Base-by-base conservation (phyloP, 176 grass and related monocot species). In the Raddia distichophylla region DNA sequence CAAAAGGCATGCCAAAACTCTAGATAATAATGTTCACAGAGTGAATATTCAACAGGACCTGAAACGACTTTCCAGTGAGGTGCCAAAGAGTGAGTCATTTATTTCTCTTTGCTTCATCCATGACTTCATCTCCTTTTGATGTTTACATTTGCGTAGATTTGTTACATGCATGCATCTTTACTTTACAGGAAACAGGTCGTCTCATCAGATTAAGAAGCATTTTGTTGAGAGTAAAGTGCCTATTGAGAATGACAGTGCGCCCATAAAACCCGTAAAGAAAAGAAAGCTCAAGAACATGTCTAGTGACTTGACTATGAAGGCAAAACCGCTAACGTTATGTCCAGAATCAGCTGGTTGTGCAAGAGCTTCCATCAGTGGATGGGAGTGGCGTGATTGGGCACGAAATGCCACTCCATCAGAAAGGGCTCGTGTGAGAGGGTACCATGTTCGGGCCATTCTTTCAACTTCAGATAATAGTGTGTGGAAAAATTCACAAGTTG, bases 351-450 rank as follows among this genome's bases (percentile, higher is more conserved):
- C 90, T 74, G 92, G 92, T 15, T 98, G 90, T 90, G 92, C 92
- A 87, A 89, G 88, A 76, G 86, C 77, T 88, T 93, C 92, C 19
- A 88, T 94, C 37, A 85, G 71, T 68, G 95, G 95, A 64, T 98
- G 95, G 95, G 92, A 91, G 7, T 98, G 95, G 95, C 92, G 87
- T 80, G 80, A 86, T 64, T 98, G 95, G 95, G 94, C 90, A 8
- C 84, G 86, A 9, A 93, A 85, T 79, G 95, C 95, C 64, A 88
- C 85, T 79, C 82, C 92, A 51, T 82, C 95, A 69, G 92, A 98
- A 59, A 88, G 90, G 76, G 82, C 86, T 77, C 86, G 65, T 62
- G 92, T 95, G 59, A 95, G 92, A 90, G 92, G 95, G 50, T 89
- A 82, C 53, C 90, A 42, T 56, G 71, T 67, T 32, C 88, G 86